phyloP scores from a whole-genome alignment of 1,284 basidiomycete species.

The Chondrostereum purpureum region DNA sequence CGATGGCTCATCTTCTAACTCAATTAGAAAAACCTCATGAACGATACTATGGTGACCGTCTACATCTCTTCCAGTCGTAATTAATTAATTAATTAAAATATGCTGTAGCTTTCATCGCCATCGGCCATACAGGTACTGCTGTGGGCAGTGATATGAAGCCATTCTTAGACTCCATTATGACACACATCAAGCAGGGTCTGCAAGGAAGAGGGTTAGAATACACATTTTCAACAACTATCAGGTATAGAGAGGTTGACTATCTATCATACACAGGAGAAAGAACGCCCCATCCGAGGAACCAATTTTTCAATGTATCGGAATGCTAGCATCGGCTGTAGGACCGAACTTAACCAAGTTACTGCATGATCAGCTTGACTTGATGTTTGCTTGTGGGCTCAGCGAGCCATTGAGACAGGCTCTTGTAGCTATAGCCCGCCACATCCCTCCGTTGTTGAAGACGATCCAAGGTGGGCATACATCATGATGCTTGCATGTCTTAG shows the following conservation, averaged over 20 bases:
- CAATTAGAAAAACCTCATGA: slow-evolving; percentile 89
- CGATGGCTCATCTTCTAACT: slow-evolving; percentile 85
- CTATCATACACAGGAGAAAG: slow-evolving; percentile 65
- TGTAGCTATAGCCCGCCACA: slow-evolving; percentile 80
- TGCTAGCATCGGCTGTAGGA: slow-evolving; percentile 93
- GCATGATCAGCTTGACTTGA: slow-evolving; percentile 94
- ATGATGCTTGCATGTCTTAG: not conserved
- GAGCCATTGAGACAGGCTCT: slow-evolving; percentile 86
- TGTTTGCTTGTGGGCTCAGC: slow-evolving; percentile 93
- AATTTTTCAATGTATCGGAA: slow-evolving; percentile 96
- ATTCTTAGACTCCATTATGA: slow-evolving; percentile 91
- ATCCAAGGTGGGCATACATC: slow-evolving; percentile 71
- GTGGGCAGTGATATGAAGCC: slow-evolving; percentile 94
- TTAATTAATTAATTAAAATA: slow-evolving; percentile 12
- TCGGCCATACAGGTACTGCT: slow-evolving; percentile 90
- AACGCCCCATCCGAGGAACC: slow-evolving; percentile 91
- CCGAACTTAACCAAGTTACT: slow-evolving; percentile 93
- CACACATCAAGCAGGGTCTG: slow-evolving; percentile 84
- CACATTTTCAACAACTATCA: too few relatives aligned
- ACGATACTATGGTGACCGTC: slow-evolving; percentile 86
- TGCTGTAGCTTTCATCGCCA: slow-evolving; percentile 81
- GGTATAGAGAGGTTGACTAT: too few relatives aligned
- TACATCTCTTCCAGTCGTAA: slow-evolving; percentile 15
- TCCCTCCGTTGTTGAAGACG: slow-evolving; percentile 85
- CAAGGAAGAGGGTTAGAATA: slow-evolving; percentile 72